Evolutionary conservation across 129 eudicot species (phyloP), one percentile per base, ranked within the genome.

Genomic region (Ambrosia artemisiifolia): DNA sequence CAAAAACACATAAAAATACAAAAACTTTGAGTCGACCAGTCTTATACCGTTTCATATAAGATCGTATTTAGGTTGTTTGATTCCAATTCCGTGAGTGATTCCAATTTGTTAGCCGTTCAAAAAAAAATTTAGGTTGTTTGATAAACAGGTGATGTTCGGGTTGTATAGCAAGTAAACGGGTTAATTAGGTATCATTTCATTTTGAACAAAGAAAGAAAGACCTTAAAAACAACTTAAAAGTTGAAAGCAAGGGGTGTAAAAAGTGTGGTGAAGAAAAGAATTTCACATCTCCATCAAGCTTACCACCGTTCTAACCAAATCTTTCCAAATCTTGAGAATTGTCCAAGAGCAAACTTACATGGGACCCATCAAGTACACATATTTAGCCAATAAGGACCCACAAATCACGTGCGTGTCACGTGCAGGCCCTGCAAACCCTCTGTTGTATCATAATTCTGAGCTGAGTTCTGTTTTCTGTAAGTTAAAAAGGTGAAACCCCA

Each of bases 341-440:
- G 78, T 75, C 81, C 74, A 75, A 74, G 78, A 60, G 71, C 75
- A 73, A 53, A 74, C 48, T 62, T 34, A 18, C 48, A 40, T 43
- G 74, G 83, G 74, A 6, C 85, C 85, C 78, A 75, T 32, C 62
- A 81, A 77, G 85, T 77, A 77, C 82, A 76, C 49, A 66, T 60
- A 61, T 72, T n/a, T n/a, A 50, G 56, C 56, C 20, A 51, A 16
- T 17, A 53, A 17, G 72, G 81, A 50, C 66, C 82, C 69, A 72
- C 40, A 14, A 4, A 72, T 82, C 85, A 82, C 82, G 76, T 72
- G 85, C 62, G 4, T 38, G 43, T 47, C 85, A 77, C 85, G 85
- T 77, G 85, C 54, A 6, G 40, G 32, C 18, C 72, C 82, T 77
- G 85, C 85, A 82, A 67, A 60, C 42, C 44, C 69, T 46, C 80